Evolutionary conservation across 148 eudicot genomes (phyloP).

Genomic region (Beta vulgaris): DNA sequence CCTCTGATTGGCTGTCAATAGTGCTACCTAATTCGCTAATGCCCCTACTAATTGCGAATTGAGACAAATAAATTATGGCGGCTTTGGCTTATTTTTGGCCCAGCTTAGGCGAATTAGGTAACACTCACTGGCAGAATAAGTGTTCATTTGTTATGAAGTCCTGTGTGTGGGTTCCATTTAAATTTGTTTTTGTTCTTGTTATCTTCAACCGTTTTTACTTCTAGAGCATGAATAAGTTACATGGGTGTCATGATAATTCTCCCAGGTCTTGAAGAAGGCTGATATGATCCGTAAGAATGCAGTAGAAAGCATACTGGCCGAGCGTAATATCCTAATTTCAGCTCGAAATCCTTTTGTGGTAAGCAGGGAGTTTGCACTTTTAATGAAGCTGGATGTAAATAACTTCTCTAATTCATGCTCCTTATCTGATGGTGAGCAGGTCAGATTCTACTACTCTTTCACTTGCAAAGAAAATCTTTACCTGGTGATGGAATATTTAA

Average conservation of each 20-base stretch:
- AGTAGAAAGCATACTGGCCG: conserved; percentile 97
- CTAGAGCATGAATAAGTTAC: neutral
- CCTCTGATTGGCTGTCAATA: no score
- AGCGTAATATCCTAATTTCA: conserved; percentile 87
- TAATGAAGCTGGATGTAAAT: conserved; percentile 10
- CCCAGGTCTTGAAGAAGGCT: conserved; percentile 92
- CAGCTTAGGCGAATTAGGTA: no score
- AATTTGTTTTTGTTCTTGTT: neutral
- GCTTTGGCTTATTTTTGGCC: no score
- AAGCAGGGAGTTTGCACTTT: conserved; percentile 29
- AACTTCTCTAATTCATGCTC: conserved; percentile 28
- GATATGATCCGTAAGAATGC: conserved; percentile 98
- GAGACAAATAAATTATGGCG: no score
- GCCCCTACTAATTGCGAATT: no score
- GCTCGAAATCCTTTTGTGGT: conserved; percentile 98
- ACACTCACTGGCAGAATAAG: neutral
- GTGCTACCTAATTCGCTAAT: no score
- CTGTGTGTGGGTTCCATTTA: neutral
- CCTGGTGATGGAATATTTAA: conserved; percentile 96
- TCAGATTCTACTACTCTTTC: conserved; percentile 96
- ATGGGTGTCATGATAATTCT: conserved; percentile 22
- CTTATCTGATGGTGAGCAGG: conserved; percentile 57
- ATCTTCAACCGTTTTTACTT: neutral
- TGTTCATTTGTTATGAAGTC: neutral
- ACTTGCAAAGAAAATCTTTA: conserved; percentile 97